Evolutionary conservation across 2,329 filamentous ascomycete species (phyloP).

Genomic region (Aspergillus neoniger): DNA sequence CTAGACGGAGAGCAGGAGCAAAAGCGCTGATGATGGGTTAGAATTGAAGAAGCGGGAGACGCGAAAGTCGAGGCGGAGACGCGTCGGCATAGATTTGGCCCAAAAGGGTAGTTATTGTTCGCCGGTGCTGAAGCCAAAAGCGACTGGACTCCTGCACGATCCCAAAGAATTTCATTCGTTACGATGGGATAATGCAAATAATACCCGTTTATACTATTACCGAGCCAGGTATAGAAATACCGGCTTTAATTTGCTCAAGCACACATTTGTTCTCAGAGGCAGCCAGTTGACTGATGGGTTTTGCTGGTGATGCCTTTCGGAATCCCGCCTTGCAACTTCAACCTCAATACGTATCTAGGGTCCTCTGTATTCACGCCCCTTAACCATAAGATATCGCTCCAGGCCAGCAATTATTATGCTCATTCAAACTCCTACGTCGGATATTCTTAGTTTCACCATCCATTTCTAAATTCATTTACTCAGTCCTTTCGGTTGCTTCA

Average conservation of each 20-base stretch:
- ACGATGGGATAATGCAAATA: neutral
- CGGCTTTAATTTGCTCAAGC: neutral
- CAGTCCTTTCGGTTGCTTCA: neutral
- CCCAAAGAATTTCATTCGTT: neutral
- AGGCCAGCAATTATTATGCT: neutral
- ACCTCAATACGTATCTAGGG: neutral
- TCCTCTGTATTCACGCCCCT: neutral
- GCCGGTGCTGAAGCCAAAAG: neutral
- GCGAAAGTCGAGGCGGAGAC: conserved; percentile 30
- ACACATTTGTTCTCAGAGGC: neutral
- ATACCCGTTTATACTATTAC: neutral
- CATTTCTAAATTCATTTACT: neutral
- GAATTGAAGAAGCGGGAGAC: conserved; percentile 20
- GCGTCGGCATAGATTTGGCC: conserved; percentile 26
- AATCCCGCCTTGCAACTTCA: neutral
- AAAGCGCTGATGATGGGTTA: neutral
- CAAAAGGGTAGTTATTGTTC: conserved; percentile 9
- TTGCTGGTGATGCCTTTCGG: neutral
- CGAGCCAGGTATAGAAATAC: neutral
- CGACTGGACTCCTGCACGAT: neutral
- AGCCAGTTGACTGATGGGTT: neutral
- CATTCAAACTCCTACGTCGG: neutral
- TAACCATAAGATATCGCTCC: neutral
- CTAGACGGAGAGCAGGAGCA: neutral
- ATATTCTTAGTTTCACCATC: neutral